These are phyloP conservation scores for Psilocybe tampanensis DNA, from an alignment of 768 basidiomycete species.

Conservation along the genomic window DNA sequence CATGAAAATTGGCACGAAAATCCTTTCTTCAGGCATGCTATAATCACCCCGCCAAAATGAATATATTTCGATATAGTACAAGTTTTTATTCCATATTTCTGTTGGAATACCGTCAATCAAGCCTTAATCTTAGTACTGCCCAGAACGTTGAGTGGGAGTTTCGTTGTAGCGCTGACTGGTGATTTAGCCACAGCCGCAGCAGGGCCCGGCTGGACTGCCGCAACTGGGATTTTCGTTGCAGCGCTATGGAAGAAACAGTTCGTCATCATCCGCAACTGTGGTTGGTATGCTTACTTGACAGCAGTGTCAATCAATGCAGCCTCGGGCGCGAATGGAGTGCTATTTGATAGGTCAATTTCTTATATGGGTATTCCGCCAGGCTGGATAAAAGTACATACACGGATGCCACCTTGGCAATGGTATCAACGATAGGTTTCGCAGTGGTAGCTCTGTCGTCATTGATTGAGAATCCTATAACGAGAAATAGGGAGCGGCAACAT, in stretches of 20 bases:
- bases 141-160: no score
- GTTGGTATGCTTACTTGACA: not conserved
- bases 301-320: not conserved
- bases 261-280: not conserved
- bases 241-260: not conserved
- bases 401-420: not conserved
- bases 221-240: not conserved
- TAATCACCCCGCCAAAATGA: no score
- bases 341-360: not conserved
- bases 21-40: no score
- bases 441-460: not conserved
- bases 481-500: no score
- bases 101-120: no score
- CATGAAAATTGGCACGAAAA: no score
- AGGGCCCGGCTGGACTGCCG: no score
- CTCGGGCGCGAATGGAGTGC: not conserved
- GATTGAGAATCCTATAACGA: not conserved
- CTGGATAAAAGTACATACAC: not conserved
- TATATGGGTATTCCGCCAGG: not conserved
- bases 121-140: no score
- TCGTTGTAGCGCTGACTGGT: no score
- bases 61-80: no score
- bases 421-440: not conserved
- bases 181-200: no score
- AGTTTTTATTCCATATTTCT: no score